Conservation (phyloP, 1,284 basidiomycete species). For the Trichosporon sp. region DNA sequence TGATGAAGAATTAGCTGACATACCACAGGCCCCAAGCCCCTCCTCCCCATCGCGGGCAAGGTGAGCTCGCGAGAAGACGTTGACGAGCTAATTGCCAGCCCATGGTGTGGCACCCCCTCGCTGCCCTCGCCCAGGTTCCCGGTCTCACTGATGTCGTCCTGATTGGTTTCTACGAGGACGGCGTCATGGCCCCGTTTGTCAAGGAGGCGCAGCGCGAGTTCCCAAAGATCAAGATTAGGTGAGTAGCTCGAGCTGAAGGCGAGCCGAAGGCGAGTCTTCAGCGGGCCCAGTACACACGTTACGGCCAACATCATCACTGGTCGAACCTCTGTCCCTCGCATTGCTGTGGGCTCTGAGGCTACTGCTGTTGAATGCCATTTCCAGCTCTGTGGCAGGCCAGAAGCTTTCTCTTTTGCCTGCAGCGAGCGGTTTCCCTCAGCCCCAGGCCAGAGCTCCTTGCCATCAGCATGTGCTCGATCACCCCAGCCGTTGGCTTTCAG, state of each 20-base stretch:
- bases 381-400: too few species aligned
- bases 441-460: too few species aligned
- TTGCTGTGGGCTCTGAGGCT: too few species aligned
- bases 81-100: slow-evolving; percentile 29
- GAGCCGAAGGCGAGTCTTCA: too few species aligned
- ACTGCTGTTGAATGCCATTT: too few species aligned
- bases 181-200: slow-evolving; percentile 50
- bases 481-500: too few species aligned
- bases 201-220: slow-evolving; percentile 52
- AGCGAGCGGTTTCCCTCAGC: too few species aligned
- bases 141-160: slow-evolving; percentile 51
- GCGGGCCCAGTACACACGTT: too few species aligned
- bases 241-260: slow-evolving; percentile 20
- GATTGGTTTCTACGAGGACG: slow-evolving; percentile 54
- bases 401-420: too few species aligned
- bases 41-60: slow-evolving; percentile 51
- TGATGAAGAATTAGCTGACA: not conserved
- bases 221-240: slow-evolving; percentile 49
- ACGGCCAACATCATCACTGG: too few species aligned
- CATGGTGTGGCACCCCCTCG: slow-evolving; percentile 53
- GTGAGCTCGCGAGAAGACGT: slow-evolving; percentile 12
- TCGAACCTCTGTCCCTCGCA: too few species aligned
- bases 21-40: slow-evolving; percentile 48
- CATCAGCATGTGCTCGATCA: too few species aligned
- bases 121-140: slow-evolving; percentile 50